Base-by-base conservation (phyloP, 495 filamentous ascomycete genomes). In the Neurospora sp. region DNA sequence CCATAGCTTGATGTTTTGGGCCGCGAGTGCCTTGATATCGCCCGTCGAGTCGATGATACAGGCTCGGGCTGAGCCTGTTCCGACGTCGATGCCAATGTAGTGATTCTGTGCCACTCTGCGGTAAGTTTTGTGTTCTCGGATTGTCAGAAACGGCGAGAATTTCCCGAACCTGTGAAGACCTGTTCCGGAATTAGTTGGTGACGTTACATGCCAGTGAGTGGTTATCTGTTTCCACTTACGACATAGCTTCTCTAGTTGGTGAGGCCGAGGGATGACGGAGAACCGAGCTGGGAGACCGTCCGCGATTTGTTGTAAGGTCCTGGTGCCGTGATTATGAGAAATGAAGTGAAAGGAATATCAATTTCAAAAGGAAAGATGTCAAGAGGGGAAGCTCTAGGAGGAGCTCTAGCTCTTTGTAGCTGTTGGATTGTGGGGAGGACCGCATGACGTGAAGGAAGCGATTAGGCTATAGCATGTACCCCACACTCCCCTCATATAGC, bases 21-120 rank as follows among this genome's bases (percentile, higher is more conserved):
- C 92, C 21, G 94, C 93, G 75, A 98, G 83, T 7, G 92, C 96
- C 71, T 96, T 93, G 82, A 99, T 98, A 75, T 97, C 93, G 38
- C 96, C 96, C 37, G 92, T 90, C 66, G 87, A 85, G 82, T 97
- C 92, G 79, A 98, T 96, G 81, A 98, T 91, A 84, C 95, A 98
- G 19, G 95, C 96, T 78, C 96, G 88, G 24, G 94, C 94, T 79
- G 94, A 97, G 69, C 96, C 95, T 8, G 96, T 99, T 66, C 96
- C 96, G 71, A 98, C 96, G 80, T 99, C 96, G 72, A 98, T 92
- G 59, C 95, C 95, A 77, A 98, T 94, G 81, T 92, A 98, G 74
- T 90, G 83, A 71, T 87, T 80, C 81, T 84, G 77, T 31, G 31
- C 15, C 37, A 36, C 5, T 2, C 31, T 69, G 42, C 28, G 69